phyloP scores from a whole-genome alignment of 225 moss, liverwort and hornwort species.

The Physcomitrium patens region DNA sequence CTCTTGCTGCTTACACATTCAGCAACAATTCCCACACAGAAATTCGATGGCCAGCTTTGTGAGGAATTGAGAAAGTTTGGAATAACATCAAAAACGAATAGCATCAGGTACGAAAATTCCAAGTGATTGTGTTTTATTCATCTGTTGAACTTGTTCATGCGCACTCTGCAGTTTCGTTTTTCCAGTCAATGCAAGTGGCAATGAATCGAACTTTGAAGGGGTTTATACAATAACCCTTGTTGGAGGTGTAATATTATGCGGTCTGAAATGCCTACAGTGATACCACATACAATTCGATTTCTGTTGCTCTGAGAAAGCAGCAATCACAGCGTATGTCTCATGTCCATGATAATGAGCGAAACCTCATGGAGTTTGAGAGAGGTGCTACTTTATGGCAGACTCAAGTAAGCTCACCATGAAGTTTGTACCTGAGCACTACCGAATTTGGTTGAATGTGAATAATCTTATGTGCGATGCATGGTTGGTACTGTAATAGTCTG shows the following conservation, averaged over 20 bases:
- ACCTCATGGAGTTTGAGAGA: slow-evolving; percentile 68
- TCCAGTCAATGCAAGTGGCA: neutral
- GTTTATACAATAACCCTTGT: neutral
- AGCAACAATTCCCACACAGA: slow-evolving; percentile 35
- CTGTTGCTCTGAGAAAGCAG: slow-evolving; percentile 69
- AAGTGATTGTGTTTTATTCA: neutral
- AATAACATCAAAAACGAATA: slow-evolving; percentile 54
- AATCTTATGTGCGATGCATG: neutral
- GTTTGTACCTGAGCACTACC: neutral
- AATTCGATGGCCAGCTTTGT: slow-evolving; percentile 61
- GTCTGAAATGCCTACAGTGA: slow-evolving; percentile 51
- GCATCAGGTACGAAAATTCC: slow-evolving; percentile 63
- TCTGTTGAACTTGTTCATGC: neutral
- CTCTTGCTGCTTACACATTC: neutral
- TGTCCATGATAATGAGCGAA: slow-evolving; percentile 56
- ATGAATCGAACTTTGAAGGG: slow-evolving; percentile 1
- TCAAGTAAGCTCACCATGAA: slow-evolving; percentile 49
- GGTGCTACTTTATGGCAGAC: slow-evolving; percentile 79
- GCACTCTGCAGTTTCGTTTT: neutral
- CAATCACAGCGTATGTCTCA: slow-evolving; percentile 57
- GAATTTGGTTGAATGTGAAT: neutral
- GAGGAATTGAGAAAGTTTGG: slow-evolving; percentile 80
- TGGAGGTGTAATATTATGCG: slow-evolving; percentile 7
- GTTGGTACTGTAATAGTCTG: too few relatives aligned
- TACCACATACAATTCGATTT: slow-evolving; percentile 63